Percentiles rank a stretch among this genome's conserved stretches.
These are phyloP conservation scores for Phytophthora colocasiae DNA, from an alignment of 352 stramenopile species.

Conservation along the genomic window DNA sequence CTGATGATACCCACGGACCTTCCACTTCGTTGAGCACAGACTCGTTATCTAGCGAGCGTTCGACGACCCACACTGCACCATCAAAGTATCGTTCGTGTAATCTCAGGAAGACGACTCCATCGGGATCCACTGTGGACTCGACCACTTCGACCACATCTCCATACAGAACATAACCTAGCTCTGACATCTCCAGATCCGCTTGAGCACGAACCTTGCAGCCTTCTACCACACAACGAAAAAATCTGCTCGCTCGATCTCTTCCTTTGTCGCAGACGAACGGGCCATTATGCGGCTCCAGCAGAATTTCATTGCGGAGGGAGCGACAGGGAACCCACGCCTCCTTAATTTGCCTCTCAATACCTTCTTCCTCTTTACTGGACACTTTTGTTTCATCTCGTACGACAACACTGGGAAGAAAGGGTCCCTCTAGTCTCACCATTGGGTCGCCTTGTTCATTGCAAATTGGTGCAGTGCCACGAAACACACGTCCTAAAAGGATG, in stretches of 20 bases:
- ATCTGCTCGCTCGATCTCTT: conserved; percentile 26
- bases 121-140: conserved; percentile 42
- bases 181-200: conserved; percentile 60
- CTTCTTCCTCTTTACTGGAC: conserved; percentile 17
- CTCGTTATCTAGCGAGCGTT: conserved; percentile 81
- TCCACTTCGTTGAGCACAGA: conserved; percentile 74
- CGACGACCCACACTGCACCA: conserved; percentile 69
- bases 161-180: conserved; percentile 81
- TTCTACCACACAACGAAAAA: conserved; percentile 78
- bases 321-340: conserved; percentile 72
- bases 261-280: conserved; percentile 35
- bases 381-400: conserved; percentile 26
- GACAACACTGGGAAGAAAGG: conserved; percentile 41
- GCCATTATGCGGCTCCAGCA: conserved; percentile 64
- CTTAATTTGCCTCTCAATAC: conserved; percentile 32
- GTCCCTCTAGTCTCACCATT: conserved; percentile 73
- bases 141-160: conserved; percentile 81
- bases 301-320: conserved; percentile 78
- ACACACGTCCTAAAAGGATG: conserved; percentile 72
- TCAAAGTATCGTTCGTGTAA: conserved; percentile 79
- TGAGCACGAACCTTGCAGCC: conserved; percentile 69
- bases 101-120: conserved; percentile 71
- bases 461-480: conserved; percentile 59
- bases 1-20: conserved; percentile 42
- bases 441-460: conserved; percentile 79